These are phyloP conservation scores for Serendipita sp. DNA, from an alignment of 768 basidiomycete species.

Conservation along the genomic window DNA sequence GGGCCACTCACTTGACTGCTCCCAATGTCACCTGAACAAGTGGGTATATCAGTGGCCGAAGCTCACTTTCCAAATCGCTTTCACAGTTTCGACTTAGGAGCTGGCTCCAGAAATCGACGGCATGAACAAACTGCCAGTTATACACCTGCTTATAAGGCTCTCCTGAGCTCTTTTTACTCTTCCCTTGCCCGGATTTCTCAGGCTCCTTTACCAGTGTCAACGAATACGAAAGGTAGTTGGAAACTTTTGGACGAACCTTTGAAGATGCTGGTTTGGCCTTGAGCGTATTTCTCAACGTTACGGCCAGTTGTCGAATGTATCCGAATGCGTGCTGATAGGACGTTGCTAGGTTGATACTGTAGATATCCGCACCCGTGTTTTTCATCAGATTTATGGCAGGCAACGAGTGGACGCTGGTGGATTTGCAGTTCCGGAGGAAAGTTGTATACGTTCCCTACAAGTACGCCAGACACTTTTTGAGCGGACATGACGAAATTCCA, in stretches of 20 bases:
- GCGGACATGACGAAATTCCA: background rate
- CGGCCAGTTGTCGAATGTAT: slow-evolving; percentile 87
- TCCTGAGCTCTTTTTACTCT: slow-evolving; percentile 23
- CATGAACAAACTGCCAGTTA: slow-evolving; percentile 97
- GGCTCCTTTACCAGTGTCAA: slow-evolving; percentile 1
- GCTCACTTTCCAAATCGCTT: slow-evolving; percentile 47
- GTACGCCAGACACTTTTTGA: background rate
- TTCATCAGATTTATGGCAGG: slow-evolving; percentile 95
- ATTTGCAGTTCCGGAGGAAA: slow-evolving; percentile 67
- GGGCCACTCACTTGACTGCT: slow-evolving; percentile 60
- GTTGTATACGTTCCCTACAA: slow-evolving; percentile 72
- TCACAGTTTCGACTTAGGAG: slow-evolving; percentile 75
- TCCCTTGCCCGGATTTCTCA: slow-evolving; percentile 3
- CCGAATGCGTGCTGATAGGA: slow-evolving; percentile 92
- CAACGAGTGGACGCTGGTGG: slow-evolving; percentile 71
- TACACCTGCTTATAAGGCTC: slow-evolving; percentile 91
- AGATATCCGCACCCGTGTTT: slow-evolving; percentile 88
- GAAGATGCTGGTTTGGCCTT: slow-evolving; percentile 45
- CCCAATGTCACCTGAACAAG: slow-evolving; percentile 89
- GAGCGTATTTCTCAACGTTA: slow-evolving; percentile 82
- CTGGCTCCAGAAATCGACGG: slow-evolving; percentile 88
- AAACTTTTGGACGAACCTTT: slow-evolving; percentile 35
- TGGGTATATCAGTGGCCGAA: slow-evolving; percentile 84
- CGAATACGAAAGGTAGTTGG: background rate
- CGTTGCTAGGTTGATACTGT: slow-evolving; percentile 52